phyloP scores from a whole-genome alignment of 148 eudicot genomes.

The Fagopyrum tataricum region DNA sequence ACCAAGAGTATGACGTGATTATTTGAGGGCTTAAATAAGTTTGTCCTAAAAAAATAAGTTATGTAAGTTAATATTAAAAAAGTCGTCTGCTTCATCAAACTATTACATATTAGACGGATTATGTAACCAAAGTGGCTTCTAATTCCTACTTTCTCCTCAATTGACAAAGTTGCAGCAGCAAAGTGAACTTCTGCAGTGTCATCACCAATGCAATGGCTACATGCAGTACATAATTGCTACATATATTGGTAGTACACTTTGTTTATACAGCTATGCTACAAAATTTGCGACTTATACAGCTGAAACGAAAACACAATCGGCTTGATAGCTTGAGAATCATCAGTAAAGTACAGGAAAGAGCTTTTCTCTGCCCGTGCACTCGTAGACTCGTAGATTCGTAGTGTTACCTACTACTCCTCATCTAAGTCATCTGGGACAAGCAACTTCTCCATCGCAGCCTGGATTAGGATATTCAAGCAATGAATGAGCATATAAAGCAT shows the following conservation, averaged over 20 bases:
- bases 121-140: not conserved
- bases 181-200: not conserved
- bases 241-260: not conserved
- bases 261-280: constrained; percentile 9
- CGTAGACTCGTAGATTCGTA: too few relatives aligned
- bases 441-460: constrained; percentile 17
- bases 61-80: too few relatives aligned
- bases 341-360: not conserved
- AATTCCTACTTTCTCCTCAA: not conserved
- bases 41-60: too few relatives aligned
- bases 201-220: not conserved
- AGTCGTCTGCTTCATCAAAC: too few relatives aligned
- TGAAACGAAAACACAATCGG: not conserved
- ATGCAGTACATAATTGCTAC: not conserved
- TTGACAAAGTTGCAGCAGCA: not conserved
- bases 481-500: not conserved
- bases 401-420: constrained; percentile 1
- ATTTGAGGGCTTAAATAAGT: too few relatives aligned
- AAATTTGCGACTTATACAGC: not conserved
- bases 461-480: not conserved
- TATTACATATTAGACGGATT: not conserved
- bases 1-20: too few relatives aligned
- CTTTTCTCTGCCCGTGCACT: not conserved
- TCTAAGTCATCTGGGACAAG: constrained; percentile 14
- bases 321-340: not conserved